Base-by-base conservation (phyloP, 2,329 filamentous ascomycete genomes). In the Cryphonectria nitschkei region DNA sequence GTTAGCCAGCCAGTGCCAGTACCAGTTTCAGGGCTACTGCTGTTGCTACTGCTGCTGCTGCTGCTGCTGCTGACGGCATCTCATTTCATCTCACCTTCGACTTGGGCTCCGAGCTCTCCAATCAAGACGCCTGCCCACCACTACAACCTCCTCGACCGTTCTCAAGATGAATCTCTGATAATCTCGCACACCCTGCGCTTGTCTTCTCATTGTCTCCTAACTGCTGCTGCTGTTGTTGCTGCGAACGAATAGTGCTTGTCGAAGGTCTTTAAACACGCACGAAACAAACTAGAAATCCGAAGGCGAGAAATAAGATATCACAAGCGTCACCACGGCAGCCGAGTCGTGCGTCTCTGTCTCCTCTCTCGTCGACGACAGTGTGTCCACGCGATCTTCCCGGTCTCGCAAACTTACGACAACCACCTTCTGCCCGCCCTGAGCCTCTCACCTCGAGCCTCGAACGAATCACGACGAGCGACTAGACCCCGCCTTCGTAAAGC, bases 371-470 rank as follows among this genome's bases (percentile, higher is more conserved):
- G 43, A 29, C 58, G 14, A 34, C 32, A 34, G 26, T 29, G 26
- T 19, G 29, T 43, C 39, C 68, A 69, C 34, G 43, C 61, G 58
- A 68, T 50, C 61, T 68, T 32, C 37, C 54, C 22, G 67, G 39
- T 41, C 34, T 64, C 68, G 41, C n/a, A 34, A 58, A 58, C 13
- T 14, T 29, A 58, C 54, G 54, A 58, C 29, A 58, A 14, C 13
- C 14, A 32, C 54, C 54, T 4, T 34, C 29, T 32, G 14, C 29
- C 14, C 54, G 54, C 6, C 54, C 8, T 32, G 26, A 16, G 14
- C 29, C 29, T 50, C 46, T 22, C 16, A 16, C 26, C 26, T 29
- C 14, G n/a, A 56, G n/a, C 19, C 52, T 29, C 52, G 26, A 56
- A 14, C 26, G n/a, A 29, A 50, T 19, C 52, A 6, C 52, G 52